Evolutionary conservation across 1,284 basidiomycete genomes (phyloP).

Genomic region (Phaffia rhodozyma): DNA sequence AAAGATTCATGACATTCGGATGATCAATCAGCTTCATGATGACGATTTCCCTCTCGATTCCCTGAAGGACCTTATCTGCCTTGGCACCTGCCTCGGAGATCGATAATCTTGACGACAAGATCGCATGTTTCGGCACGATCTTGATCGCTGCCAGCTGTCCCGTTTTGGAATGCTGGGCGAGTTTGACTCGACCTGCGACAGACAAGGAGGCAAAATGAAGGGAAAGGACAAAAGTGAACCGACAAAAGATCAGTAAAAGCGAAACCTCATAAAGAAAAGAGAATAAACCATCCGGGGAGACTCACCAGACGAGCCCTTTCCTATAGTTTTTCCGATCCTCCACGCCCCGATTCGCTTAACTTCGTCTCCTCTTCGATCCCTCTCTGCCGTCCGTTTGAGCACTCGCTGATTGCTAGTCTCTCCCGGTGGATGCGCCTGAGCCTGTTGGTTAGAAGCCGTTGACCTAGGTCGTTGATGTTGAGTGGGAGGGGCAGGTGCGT

Average conservation of each 20-base stretch:
- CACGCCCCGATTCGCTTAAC: conserved; percentile 64
- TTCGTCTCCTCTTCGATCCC: conserved; percentile 28
- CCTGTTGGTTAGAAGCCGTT: no score
- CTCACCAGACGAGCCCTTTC: conserved; percentile 77
- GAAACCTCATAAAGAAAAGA: neutral
- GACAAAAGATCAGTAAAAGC: neutral
- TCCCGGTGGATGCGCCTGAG: no score
- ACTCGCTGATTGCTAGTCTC: neutral
- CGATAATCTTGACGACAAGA: conserved; percentile 57
- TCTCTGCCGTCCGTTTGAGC: neutral
- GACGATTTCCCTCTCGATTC: conserved; percentile 92
- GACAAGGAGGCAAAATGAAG: neutral
- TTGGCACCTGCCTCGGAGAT: conserved; percentile 40
- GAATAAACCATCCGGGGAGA: conserved; percentile 8
- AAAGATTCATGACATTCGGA: conserved; percentile 85
- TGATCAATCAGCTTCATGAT: conserved; percentile 99
- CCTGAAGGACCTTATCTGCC: conserved; percentile 71
- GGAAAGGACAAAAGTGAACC: neutral
- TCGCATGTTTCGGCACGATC: conserved; percentile 79
- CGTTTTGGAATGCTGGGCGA: conserved; percentile 77
- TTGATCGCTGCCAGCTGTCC: conserved; percentile 91
- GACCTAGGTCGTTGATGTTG: no score
- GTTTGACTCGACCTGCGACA: conserved; percentile 67
- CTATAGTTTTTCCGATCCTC: conserved; percentile 87
- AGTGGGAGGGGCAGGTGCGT: no score